A percentile compares a stretch with the other conserved stretches of the same genome.
phyloP scores from a whole-genome alignment of 1,139 yeast genomes.

The Candida frijolesensis region DNA sequence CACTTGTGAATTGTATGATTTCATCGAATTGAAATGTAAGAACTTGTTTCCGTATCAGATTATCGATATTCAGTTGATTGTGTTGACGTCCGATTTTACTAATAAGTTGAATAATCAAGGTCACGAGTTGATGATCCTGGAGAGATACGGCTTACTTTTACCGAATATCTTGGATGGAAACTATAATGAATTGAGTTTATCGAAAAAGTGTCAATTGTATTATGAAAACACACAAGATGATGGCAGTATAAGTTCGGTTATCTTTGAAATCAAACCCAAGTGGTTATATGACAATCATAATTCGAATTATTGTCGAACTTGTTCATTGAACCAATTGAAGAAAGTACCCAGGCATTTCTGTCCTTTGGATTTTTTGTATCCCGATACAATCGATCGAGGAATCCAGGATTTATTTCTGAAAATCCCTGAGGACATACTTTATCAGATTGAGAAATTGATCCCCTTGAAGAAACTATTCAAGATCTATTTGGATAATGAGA shows the following conservation, averaged over 20 bases:
- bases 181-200: conserved; percentile 26
- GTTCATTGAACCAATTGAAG: conserved; percentile 43
- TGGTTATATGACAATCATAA: conserved; percentile 47
- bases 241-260: conserved; percentile 28
- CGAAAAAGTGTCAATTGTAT: conserved; percentile 43
- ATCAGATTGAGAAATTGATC: conserved; percentile 25
- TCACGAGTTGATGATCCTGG: conserved; percentile 35
- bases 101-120: conserved; percentile 31
- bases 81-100: conserved; percentile 37
- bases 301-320: conserved; percentile 47
- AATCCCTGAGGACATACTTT: conserved; percentile 26
- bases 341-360: conserved; percentile 43
- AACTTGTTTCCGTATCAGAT: conserved; percentile 41
- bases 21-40: conserved; percentile 45
- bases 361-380: conserved; percentile 43
- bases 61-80: conserved; percentile 43
- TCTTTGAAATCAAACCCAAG: conserved; percentile 49
- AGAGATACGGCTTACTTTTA: conserved; percentile 43
- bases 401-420: conserved; percentile 35
- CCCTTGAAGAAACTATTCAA: conserved; percentile 34
- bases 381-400: conserved; percentile 35
- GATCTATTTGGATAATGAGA: conserved; percentile 30
- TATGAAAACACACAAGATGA: conserved; percentile 9
- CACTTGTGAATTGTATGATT: conserved; percentile 46
- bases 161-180: conserved; percentile 44